These are phyloP conservation scores for Nitzschia sp. DNA, from an alignment of 108 stramenopile genomes.

Conservation along the genomic window DNA sequence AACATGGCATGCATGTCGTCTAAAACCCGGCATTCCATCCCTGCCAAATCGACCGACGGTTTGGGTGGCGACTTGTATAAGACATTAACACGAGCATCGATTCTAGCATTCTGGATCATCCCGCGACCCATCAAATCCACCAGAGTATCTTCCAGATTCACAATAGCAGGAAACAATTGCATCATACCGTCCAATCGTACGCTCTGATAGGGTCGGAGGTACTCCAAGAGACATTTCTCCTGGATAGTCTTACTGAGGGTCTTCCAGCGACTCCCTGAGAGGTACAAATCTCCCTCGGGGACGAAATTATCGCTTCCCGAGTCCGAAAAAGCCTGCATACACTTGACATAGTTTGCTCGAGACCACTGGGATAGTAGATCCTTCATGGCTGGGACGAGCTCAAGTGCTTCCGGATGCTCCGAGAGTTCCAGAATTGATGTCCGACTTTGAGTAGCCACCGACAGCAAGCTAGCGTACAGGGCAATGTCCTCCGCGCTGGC, in stretches of 20 bases:
- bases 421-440: constrained; percentile 45
- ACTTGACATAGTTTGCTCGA: constrained; percentile 36
- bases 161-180: constrained; percentile 24
- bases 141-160: constrained; percentile 29
- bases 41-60: constrained; percentile 3
- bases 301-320: neutral
- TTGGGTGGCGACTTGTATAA: neutral
- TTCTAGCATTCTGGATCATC: constrained; percentile 10
- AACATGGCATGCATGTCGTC: constrained; percentile 53
- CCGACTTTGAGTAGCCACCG: constrained; percentile 47
- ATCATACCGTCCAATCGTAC: constrained; percentile 63
- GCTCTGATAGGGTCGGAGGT: constrained; percentile 63
- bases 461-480: constrained; percentile 64
- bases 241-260: constrained; percentile 47
- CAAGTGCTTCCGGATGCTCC: constrained; percentile 57
- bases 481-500: constrained; percentile 70
- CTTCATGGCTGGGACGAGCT: constrained; percentile 40
- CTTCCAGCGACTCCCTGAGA: constrained; percentile 41
- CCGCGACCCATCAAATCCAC: constrained; percentile 38
- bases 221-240: constrained; percentile 69
- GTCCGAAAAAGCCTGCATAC: constrained; percentile 35
- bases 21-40: constrained; percentile 30
- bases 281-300: constrained; percentile 41
- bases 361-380: constrained; percentile 36
- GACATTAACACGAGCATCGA: constrained; percentile 17